Conservation (phyloP, 2,329 filamentous ascomycete species). For the Colletotrichum tamarilloi region DNA sequence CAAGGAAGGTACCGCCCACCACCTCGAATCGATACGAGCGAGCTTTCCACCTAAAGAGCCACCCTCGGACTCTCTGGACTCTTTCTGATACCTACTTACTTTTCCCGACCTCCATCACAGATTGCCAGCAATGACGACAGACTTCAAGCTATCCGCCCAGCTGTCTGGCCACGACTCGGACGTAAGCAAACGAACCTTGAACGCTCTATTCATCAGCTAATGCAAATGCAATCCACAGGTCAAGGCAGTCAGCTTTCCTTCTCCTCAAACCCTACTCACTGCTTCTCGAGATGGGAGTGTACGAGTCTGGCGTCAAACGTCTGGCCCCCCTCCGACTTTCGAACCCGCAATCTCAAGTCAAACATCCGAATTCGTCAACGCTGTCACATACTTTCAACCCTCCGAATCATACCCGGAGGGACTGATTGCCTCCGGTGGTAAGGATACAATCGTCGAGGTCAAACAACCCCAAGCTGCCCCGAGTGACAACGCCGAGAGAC, state of each 20-base stretch:
- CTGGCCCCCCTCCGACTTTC: constrained; percentile 75
- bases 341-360: constrained; percentile 83
- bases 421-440: constrained; percentile 86
- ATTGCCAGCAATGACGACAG: constrained; percentile 70
- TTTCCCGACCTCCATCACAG: not conserved
- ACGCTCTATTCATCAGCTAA: constrained; percentile 14
- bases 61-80: not conserved
- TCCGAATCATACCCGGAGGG: constrained; percentile 78
- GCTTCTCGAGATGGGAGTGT: constrained; percentile 94
- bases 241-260: constrained; percentile 84
- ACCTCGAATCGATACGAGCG: not conserved
- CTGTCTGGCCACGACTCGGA: constrained; percentile 92
- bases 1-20: not conserved
- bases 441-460: constrained; percentile 93
- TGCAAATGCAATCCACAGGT: constrained; percentile 68
- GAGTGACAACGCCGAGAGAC: constrained; percentile 82
- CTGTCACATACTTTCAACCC: constrained; percentile 80
- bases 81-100: not conserved
- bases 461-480: constrained; percentile 75
- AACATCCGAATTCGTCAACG: constrained; percentile 88
- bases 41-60: not conserved
- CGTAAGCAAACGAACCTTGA: constrained; percentile 64
- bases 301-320: constrained; percentile 81
- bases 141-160: constrained; percentile 94
- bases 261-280: constrained; percentile 78